Base-by-base conservation (phyloP, 331 rosid genomes). In the Cydonia oblonga region DNA sequence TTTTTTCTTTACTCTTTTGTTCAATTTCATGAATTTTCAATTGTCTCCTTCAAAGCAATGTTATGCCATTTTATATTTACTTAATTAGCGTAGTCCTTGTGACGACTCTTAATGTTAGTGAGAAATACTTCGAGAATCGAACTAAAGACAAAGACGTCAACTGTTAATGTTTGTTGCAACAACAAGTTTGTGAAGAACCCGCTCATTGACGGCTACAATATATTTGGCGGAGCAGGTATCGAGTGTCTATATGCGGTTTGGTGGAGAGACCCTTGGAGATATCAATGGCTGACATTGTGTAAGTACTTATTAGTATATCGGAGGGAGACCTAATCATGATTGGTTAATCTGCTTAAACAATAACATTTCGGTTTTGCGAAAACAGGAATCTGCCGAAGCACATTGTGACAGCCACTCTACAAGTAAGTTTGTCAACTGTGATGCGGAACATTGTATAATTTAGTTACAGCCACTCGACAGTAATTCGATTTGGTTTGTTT, bases 231-330 rank as follows among this genome's bases (percentile, higher is more conserved):
- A 49, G 74, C 84, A 93, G 97, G 52, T 93, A 93, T 81, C 81
- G 71, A 22, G 76, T 90, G 22, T 74, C 80, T 16, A 59, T 89
- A 59, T 71, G 90, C n/a, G 96, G 96, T 69, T 69, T 89, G 51
- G 52, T 84, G 40, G 87, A 85, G 29, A 78, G 72, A 15, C 79
- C 95, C 77, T 83, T 73, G 59, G 71, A 80, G 59, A 60, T 93
- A 59, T 89, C 78, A 66, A 89, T 90, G 95, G 84, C 75, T 35
- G 96, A 90, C 76, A 88, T 88, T 81, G 75, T 90, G 98, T 90
- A 69, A 70, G 90, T 76, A 56, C 52, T 79, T 24, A 58, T 46
- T 46, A 46, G 53, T 15, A 16, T 0, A 2, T 5, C 3, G 19
- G 9, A 15, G 9, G 53, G 19, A 46, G 19, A 5, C 53, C 53